Conservation (phyloP, 306 rosid species). For the Cucurbita pepo region DNA sequence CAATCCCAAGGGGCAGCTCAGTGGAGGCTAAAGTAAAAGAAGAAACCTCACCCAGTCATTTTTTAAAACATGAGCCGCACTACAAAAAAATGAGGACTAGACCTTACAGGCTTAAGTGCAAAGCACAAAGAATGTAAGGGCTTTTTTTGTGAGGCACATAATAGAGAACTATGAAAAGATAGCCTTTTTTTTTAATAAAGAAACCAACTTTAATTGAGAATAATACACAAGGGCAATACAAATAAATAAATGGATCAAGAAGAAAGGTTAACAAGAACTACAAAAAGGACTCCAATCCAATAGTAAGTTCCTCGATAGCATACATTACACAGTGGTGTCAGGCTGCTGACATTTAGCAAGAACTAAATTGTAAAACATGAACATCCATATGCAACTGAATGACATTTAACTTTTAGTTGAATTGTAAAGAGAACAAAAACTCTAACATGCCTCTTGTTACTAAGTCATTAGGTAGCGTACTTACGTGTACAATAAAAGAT, state of each 20-base stretch:
- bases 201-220: not conserved
- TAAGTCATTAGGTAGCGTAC: constrained; percentile 7
- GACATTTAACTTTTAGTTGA: not conserved
- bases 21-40: not conserved
- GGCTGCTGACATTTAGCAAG: not conserved
- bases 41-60: not conserved
- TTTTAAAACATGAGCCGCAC: not conserved
- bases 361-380: not conserved
- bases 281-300: not conserved
- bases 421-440: not conserved
- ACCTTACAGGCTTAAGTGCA: not conserved
- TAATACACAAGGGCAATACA: not conserved
- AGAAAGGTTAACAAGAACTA: not conserved
- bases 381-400: not conserved
- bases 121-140: not conserved
- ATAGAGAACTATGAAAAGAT: not conserved
- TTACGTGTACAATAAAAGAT: constrained; percentile 43
- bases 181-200: not conserved
- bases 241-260: not conserved
- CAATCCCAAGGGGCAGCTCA: not conserved
- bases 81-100: not conserved
- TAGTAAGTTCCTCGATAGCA: not conserved
- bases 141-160: not conserved
- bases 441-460: not conserved
- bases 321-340: not conserved